These are phyloP conservation scores for Fusarium devonianum DNA, from an alignment of 2,329 filamentous ascomycete species.

Conservation along the genomic window DNA sequence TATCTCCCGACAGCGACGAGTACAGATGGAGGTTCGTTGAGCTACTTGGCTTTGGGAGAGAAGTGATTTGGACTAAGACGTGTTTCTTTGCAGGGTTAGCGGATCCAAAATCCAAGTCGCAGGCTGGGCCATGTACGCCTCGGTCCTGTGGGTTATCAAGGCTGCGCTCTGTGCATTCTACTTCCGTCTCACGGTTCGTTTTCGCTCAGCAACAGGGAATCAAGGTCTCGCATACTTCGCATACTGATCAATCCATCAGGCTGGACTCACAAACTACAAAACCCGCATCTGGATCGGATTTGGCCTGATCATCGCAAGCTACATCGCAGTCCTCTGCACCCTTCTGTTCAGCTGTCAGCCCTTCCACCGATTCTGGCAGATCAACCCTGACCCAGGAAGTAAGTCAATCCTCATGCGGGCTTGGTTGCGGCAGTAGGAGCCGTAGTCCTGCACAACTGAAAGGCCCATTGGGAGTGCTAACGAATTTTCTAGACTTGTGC, in stretches of 20 bases:
- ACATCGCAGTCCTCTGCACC: constrained; percentile 44
- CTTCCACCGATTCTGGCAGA: constrained; percentile 51
- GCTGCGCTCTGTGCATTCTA: constrained; percentile 61
- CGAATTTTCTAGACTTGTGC: constrained; percentile 50
- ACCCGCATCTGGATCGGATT: constrained; percentile 45
- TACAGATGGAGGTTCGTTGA: constrained; percentile 41
- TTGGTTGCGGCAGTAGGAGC: neutral
- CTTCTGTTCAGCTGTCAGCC: constrained; percentile 48
- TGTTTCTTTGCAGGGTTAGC: constrained; percentile 48
- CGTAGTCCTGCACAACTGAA: no score
- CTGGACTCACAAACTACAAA: constrained; percentile 32
- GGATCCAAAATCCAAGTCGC: constrained; percentile 62
- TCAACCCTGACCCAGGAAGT: constrained; percentile 52
- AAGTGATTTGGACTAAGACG: constrained; percentile 3
- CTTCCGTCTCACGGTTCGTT: constrained; percentile 54
- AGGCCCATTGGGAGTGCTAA: neutral
- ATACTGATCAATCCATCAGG: no score
- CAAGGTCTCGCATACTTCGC: no score
- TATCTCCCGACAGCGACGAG: constrained; percentile 53
- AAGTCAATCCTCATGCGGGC: constrained; percentile 19
- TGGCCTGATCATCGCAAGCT: constrained; percentile 44
- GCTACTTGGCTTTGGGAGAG: neutral
- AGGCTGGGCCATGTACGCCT: constrained; percentile 59
- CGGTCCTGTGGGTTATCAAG: constrained; percentile 61
- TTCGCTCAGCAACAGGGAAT: constrained; percentile 40